Conservation (phyloP, 805 yeast species). For the Ogataea minuta region DNA sequence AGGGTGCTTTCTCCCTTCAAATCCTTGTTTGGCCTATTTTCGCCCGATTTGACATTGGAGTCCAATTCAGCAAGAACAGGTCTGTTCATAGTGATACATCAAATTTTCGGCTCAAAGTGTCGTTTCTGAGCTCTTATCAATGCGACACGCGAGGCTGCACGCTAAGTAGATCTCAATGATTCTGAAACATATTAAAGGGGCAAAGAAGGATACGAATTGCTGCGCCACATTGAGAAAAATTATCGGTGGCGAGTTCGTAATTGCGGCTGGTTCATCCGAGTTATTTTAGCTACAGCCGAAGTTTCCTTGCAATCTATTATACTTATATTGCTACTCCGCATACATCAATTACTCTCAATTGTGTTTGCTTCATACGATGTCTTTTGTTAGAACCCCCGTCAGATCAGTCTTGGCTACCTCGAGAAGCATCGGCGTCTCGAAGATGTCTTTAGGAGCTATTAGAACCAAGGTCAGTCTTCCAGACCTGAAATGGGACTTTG, state of each 20-base stretch:
- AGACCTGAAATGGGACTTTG: conserved; percentile 78
- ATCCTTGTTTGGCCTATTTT: conserved; percentile 8
- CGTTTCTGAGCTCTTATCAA: background rate
- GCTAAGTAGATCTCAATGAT: background rate
- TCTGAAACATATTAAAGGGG: conserved; percentile 16
- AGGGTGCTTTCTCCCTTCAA: conserved; percentile 5
- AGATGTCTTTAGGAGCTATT: conserved; percentile 24
- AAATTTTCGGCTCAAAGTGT: background rate
- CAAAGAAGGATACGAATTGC: conserved; percentile 3
- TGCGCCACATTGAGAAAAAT: conserved; percentile 7
- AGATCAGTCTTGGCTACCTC: conserved; percentile 24
- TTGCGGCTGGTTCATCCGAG: too few relatives aligned
- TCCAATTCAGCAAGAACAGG: conserved; percentile 2
- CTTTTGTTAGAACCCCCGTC: conserved; percentile 28
- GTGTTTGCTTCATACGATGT: conserved; percentile 12
- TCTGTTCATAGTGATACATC: conserved; percentile 2
- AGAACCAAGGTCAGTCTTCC: conserved; percentile 77
- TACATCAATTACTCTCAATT: conserved; percentile 1
- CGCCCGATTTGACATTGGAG: background rate
- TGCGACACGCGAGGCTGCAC: conserved; percentile 3
- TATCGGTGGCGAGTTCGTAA: too few relatives aligned
- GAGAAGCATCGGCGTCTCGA: conserved; percentile 12
- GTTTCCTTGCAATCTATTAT: conserved; percentile 5
- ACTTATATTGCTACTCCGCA: conserved; percentile 1
- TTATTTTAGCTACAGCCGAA: too few relatives aligned